A percentile compares a stretch with the other conserved stretches of the same genome.
These are phyloP conservation scores for Colletotrichum sp. DNA, from an alignment of 2,329 filamentous ascomycete genomes.

Conservation along the genomic window DNA sequence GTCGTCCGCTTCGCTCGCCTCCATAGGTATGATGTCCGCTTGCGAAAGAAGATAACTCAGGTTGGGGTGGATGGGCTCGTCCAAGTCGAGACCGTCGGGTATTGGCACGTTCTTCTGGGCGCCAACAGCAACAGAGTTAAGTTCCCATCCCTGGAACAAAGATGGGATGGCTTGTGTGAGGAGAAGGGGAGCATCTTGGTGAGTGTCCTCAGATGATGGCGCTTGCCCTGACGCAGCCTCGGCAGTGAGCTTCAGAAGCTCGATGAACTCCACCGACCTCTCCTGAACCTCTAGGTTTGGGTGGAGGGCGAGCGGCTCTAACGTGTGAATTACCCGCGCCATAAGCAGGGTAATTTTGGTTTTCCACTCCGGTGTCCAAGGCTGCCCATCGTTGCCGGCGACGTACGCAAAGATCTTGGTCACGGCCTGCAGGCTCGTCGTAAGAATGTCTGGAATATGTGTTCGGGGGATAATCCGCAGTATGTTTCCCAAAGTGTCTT, in stretches of 20 bases:
- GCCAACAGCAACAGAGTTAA: constrained; percentile 86
- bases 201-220: constrained; percentile 54
- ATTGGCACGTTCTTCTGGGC: constrained; percentile 88
- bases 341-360: constrained; percentile 78
- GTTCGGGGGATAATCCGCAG: constrained; percentile 68
- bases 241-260: constrained; percentile 83
- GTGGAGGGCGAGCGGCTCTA: constrained; percentile 81
- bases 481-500: constrained; percentile 75
- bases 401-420: constrained; percentile 84
- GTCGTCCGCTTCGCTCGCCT: constrained; percentile 63
- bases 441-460: constrained; percentile 69
- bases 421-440: constrained; percentile 81
- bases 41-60: constrained; percentile 70
- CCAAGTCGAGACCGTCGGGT: constrained; percentile 77
- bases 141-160: constrained; percentile 83
- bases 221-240: constrained; percentile 78
- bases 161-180: constrained; percentile 90
- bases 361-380: constrained; percentile 77
- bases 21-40: constrained; percentile 54
- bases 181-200: constrained; percentile 77
- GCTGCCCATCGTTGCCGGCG: constrained; percentile 65
- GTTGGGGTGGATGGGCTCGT: constrained; percentile 80
- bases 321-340: constrained; percentile 79
- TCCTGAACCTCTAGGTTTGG: constrained; percentile 95
- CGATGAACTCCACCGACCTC: constrained; percentile 88